A percentile compares a stretch with the other conserved stretches of the same genome.
These are phyloP conservation scores for Leptomonas pyrrhocoris DNA, from an alignment of 208 protist species.

Conservation along the genomic window DNA sequence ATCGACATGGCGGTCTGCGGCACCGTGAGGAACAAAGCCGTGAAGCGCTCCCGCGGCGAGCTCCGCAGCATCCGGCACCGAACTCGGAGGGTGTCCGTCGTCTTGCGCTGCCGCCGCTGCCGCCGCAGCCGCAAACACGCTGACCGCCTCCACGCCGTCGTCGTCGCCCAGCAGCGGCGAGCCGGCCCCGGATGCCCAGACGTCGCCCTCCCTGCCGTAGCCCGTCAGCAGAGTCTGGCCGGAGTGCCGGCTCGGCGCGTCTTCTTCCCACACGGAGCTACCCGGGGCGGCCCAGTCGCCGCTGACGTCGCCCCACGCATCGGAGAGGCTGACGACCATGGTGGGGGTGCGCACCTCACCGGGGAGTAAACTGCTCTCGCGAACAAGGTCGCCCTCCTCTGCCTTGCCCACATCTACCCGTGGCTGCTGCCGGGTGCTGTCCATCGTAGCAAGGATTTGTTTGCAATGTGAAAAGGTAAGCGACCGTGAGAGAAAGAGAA, in stretches of 20 bases:
- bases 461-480: not conserved
- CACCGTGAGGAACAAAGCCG: conserved; percentile 8
- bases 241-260: conserved; percentile 21
- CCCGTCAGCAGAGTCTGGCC: conserved; percentile 39
- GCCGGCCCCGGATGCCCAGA: conserved; percentile 38
- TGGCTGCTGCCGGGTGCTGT: conserved; percentile 22
- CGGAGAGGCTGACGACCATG: conserved; percentile 31
- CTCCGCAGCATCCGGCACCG: conserved; percentile 12
- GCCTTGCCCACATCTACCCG: conserved; percentile 6
- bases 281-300: conserved; percentile 64
- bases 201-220: conserved; percentile 37
- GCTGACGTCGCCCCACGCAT: conserved; percentile 34
- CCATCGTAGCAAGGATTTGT: not conserved
- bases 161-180: conserved; percentile 25
- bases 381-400: conserved; percentile 16
- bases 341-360: conserved; percentile 66
- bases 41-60: conserved; percentile 33
- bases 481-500: not conserved
- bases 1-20: not conserved
- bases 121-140: not conserved
- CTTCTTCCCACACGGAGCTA: conserved; percentile 55
- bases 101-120: not conserved
- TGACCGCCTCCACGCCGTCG: conserved; percentile 2
- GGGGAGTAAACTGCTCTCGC: conserved; percentile 57
- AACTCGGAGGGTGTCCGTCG: not conserved